These are phyloP conservation scores for Parmelia sp. DNA, from an alignment of 495 filamentous ascomycete species.

Conservation along the genomic window DNA sequence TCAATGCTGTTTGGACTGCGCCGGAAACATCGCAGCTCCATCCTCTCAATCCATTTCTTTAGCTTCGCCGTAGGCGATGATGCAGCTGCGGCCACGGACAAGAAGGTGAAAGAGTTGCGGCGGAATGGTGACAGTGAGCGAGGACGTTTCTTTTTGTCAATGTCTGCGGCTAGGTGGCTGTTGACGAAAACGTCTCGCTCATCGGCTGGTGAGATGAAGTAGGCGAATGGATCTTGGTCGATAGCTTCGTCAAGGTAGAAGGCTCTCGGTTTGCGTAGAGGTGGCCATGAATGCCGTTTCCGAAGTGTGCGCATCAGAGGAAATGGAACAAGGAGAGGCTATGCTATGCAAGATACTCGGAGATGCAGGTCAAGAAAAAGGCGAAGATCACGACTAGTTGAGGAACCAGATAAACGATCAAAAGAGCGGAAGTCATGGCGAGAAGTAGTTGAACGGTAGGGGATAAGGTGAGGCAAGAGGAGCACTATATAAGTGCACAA, in stretches of 20 bases:
- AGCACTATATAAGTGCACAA: constrained; percentile 1
- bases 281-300: constrained; percentile 35
- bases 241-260: constrained; percentile 24
- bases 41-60: constrained; percentile 26
- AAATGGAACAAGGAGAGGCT: background rate
- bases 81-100: constrained; percentile 11
- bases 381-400: background rate
- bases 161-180: constrained; percentile 30
- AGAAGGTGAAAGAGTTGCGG: constrained; percentile 2
- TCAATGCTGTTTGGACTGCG: background rate
- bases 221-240: constrained; percentile 36
- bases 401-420: background rate
- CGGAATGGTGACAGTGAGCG: constrained; percentile 24
- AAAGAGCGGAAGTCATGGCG: background rate
- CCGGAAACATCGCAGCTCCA: constrained; percentile 20
- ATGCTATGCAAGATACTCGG: constrained; percentile 1
- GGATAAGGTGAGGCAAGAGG: background rate
- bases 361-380: background rate
- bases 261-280: constrained; percentile 19
- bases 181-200: constrained; percentile 34
- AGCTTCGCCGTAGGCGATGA: constrained; percentile 19
- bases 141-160: constrained; percentile 24
- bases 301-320: constrained; percentile 17
- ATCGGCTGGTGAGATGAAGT: constrained; percentile 35
- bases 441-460: background rate